A percentile compares a stretch with the other conserved stretches of the same genome.
Evolutionary conservation across 2,329 filamentous ascomycete genomes (phyloP).

Genomic region (Colletotrichum tofieldiae): DNA sequence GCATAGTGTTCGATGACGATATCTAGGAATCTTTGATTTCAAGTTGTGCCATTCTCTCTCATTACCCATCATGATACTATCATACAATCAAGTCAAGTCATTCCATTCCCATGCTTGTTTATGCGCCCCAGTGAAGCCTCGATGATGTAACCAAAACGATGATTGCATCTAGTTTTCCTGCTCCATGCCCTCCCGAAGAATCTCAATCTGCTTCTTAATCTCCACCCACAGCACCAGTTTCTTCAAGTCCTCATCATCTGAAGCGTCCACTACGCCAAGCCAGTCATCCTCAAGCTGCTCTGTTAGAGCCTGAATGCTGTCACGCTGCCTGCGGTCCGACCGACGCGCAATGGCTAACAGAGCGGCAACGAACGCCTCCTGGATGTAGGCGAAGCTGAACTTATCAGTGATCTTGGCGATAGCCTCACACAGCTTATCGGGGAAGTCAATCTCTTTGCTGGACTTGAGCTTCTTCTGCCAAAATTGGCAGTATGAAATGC

Average conservation of each 20-base stretch:
- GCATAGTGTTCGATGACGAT: neutral
- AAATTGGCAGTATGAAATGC: conserved; percentile 73
- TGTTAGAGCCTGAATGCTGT: conserved; percentile 49
- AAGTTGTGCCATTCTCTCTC: neutral
- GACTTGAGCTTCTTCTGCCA: conserved; percentile 72
- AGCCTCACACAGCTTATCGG: conserved; percentile 69
- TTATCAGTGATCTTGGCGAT: conserved; percentile 74
- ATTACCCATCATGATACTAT: neutral
- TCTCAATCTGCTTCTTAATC: conserved; percentile 75
- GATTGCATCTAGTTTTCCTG: conserved; percentile 45
- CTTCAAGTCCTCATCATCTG: conserved; percentile 58
- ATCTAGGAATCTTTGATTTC: neutral
- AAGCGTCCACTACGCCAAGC: conserved; percentile 51
- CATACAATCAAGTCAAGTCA: neutral
- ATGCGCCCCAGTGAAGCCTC: neutral
- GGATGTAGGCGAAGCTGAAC: conserved; percentile 81
- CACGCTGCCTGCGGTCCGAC: conserved; percentile 36
- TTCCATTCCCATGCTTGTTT: neutral
- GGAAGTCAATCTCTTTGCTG: conserved; percentile 74
- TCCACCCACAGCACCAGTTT: conserved; percentile 71
- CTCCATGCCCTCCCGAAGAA: conserved; percentile 73
- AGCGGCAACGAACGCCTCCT: conserved; percentile 78
- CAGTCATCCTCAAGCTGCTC: conserved; percentile 56
- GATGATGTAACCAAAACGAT: neutral
- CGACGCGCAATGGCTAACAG: conserved; percentile 70